phyloP scores from a whole-genome alignment of 2,329 filamentous ascomycete genomes.

The Zymoseptoria tritici region DNA sequence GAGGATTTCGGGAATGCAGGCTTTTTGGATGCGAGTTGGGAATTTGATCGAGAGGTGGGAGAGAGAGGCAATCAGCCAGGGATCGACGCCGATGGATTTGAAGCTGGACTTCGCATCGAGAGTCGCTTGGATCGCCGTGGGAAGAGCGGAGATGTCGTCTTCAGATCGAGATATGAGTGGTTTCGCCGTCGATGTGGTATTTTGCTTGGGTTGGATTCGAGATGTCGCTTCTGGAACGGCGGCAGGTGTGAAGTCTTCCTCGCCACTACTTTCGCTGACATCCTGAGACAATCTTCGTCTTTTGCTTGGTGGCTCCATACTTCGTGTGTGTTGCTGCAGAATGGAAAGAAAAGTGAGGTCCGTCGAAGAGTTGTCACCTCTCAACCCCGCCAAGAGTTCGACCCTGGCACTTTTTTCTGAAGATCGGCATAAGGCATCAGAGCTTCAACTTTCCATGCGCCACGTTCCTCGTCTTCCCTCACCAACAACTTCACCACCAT shows the following conservation, averaged over 20 bases:
- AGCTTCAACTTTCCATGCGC: neutral
- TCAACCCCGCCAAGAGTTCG: neutral
- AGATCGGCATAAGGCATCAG: neutral
- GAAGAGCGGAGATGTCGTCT: conserved; percentile 1
- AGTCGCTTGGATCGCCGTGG: conserved; percentile 21
- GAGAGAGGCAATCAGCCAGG: conserved; percentile 80
- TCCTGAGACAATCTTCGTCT: conserved; percentile 10
- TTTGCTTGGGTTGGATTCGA: conserved; percentile 6
- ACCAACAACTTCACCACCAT: neutral
- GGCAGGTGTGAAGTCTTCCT: neutral
- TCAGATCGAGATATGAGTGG: neutral
- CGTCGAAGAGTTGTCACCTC: neutral
- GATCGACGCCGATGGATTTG: conserved; percentile 24
- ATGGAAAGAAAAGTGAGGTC: neutral
- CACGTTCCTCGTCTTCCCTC: neutral
- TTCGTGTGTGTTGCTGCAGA: neutral
- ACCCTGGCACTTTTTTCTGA: conserved; percentile 2
- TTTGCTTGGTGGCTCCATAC: conserved; percentile 13
- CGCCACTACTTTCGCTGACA: neutral
- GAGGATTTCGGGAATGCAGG: conserved; percentile 86
- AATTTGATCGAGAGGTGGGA: conserved; percentile 70
- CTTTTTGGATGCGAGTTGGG: conserved; percentile 87
- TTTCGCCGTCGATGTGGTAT: neutral
- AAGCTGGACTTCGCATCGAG: conserved; percentile 26
- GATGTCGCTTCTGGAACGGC: neutral